Evolutionary conservation across 2,329 filamentous ascomycete genomes (phyloP), one percentile per base, ranked within the genome.

Genomic region (Pseudophaeomoniella oleicola): DNA sequence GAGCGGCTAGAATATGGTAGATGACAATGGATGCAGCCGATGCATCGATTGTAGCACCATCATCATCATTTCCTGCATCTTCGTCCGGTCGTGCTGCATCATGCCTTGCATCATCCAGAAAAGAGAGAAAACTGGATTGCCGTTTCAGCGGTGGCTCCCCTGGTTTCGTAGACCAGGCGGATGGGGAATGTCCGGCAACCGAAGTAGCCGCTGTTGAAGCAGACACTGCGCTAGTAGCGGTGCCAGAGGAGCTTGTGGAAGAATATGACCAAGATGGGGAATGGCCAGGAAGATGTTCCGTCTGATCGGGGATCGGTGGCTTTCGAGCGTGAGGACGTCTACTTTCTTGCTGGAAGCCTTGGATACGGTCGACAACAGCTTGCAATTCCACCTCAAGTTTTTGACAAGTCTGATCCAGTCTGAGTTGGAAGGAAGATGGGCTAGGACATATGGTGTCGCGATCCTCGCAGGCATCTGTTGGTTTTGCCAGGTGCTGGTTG

Each of bases 1-100:
- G 56, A 4, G 55, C 59, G 31, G 60, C 51, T 39, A 76, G 53
- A 9, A 77, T 71, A n/a, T 51, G 47, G 13, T 69, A 48, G 12
- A 75, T 59, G 3, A 75, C 59, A 13, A 55, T 47, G 41, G 71
- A 64, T 2, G 69, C 66, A 16, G 61, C 6, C 9, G n/a, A 27
- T 27, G 22, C 22, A n/a, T 27, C 22, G 22, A 27, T 27, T 6
- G 22, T n/a, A 27, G 22, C 9, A 27, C 22, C n/a, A n/a, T n/a
- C n/a, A n/a, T n/a, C n/a, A n/a, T n/a, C n/a, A n/a, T n/a, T 27
- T n/a, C n/a, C 22, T 27, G 22, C n/a, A 27, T 27, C 22, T 6
- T 9, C 22, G 22, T 9, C 22, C n/a, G n/a, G n/a, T n/a, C n/a
- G n/a, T n/a, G n/a, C n/a, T n/a, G n/a, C n/a, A n/a, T n/a, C n/a